Evolutionary conservation across 257 asterid species (phyloP), one percentile per base, ranked within the genome.

Genomic region (Misopates orontium): DNA sequence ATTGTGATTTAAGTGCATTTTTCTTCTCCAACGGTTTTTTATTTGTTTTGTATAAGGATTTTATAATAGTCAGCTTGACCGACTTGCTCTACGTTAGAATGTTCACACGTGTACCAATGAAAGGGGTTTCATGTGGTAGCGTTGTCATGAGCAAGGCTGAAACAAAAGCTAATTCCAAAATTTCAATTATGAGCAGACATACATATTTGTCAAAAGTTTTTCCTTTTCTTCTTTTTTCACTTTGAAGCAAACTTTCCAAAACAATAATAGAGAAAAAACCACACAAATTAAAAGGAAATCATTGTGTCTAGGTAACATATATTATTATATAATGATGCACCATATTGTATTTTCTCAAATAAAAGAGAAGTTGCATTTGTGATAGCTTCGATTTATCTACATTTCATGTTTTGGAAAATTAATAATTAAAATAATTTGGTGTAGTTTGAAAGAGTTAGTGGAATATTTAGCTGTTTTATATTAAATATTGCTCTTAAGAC

Each of bases 21-120:
- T 10, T 47, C 21, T 8, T 19, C 5, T 9, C 11, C 13, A 52
- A 52, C 57, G n/a, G 3, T 5, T 31, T 61, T 52, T 8, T 4
- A 1, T 42, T 12, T 19, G 23, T 20, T 16, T 10, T 48, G 22
- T 16, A 44, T 49, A 13, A 36, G 45, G 9, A 2, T 17, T 61
- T 61, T 52, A 53, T 56, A 54, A 48, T 56, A 9, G 67, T 42
- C 64, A 66, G 19, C 31, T 18, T 62, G 62, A 55, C 58, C 56
- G 58, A 49, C 40, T 58, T 12, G 66, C 47, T 60, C 66, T 66
- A 2, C 39, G 7, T 51, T 18, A 18, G 21, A 70, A 53, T 13
- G 19, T 60, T 64, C 62, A 70, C 58, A 65, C 80, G 60, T 68
- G 71, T 39, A 62, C 74, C 78, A 47, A 60, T 55, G 11, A 17